Conservation (phyloP, 106 monocot species). For the Phalaenopsis equestris region DNA sequence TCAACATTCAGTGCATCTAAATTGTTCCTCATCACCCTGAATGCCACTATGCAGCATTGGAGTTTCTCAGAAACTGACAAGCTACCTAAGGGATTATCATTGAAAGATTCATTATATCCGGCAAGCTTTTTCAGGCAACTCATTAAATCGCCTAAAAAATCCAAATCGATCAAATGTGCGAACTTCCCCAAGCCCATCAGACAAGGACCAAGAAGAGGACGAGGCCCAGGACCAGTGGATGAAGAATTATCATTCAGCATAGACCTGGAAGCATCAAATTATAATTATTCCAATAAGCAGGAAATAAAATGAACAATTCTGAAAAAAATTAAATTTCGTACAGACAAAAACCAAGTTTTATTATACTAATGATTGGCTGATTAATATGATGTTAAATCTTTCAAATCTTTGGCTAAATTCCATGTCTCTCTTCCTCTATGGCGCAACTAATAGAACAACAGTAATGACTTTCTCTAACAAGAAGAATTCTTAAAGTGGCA, state of each 20-base stretch:
- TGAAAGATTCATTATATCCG: slow-evolving; percentile 25
- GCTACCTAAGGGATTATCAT: slow-evolving; percentile 20
- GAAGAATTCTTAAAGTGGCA: neutral
- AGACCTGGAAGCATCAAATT: slow-evolving; percentile 26
- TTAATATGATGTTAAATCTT: neutral
- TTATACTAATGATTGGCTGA: neutral
- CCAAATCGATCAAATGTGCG: slow-evolving; percentile 91
- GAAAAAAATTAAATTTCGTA: neutral
- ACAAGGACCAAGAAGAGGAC: slow-evolving; percentile 81
- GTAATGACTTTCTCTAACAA: neutral
- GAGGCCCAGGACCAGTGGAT: slow-evolving; percentile 21
- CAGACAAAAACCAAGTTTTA: neutral
- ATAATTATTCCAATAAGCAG: neutral
- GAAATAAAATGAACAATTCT: neutral
- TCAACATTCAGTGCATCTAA: slow-evolving; percentile 94
- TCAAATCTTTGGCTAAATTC: neutral
- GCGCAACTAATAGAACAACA: neutral
- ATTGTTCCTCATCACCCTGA: slow-evolving; percentile 91
- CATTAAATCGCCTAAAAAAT: slow-evolving; percentile 88
- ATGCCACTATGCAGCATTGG: slow-evolving; percentile 91
- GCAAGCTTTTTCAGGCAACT: slow-evolving; percentile 71
- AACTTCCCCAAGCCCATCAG: slow-evolving; percentile 84
- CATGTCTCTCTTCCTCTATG: neutral
- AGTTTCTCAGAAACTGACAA: slow-evolving; percentile 83
- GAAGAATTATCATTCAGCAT: slow-evolving; percentile 14